Base-by-base conservation (phyloP, 805 yeast genomes). In the Cyberlindnera americana region DNA sequence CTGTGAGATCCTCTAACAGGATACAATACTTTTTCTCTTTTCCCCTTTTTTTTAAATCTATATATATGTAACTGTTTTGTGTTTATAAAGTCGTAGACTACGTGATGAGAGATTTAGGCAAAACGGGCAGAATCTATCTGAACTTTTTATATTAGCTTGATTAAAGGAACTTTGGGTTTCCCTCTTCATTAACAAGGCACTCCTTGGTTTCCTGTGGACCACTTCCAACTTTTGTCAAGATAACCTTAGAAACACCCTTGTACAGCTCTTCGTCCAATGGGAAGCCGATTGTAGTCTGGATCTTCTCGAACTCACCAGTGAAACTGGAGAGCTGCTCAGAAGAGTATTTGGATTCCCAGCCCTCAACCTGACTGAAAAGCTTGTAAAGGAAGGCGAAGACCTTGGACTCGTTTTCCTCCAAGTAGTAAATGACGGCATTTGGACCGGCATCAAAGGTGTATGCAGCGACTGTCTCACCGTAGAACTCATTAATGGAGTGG, bases 391-490 rank as follows among this genome's bases (percentile, higher is more conserved):
- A 70, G 4, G 89, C 81, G 52, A 91, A 73, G 6, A 93, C 80
- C 46, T 69, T 71, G n/a, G 65, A 53, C 64, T 89, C 96, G 64
- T 91, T 77, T 55, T 79, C 70, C 49, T 74, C 75, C 59, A 82
- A 79, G 60, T 93, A 93, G 67, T 93, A 93, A 46, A 93, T 75
- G 32, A 93, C 99, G 16, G 97, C 96, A 65, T 93, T 93, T 64
- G 99, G 99, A 59, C 99, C 99, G 23, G 99, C 99, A 64, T 93
- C 99, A 58, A 84, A 93, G 2, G 99, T 93, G 65, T 93, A 93
- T 27, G 98, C 98, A 11, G 96, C 99, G 40, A 91, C 73, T 11
- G 74, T 73, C 55, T 75, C 70, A 17, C 54, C 52, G 45, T 63
- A 66, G 43, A 61, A 63, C 48, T 73, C 81, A 59, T 93, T 93